A percentile compares a stretch with the other conserved stretches of the same genome.
Evolutionary conservation across 805 yeast species (phyloP).

Genomic region (Starmerella sp.): DNA sequence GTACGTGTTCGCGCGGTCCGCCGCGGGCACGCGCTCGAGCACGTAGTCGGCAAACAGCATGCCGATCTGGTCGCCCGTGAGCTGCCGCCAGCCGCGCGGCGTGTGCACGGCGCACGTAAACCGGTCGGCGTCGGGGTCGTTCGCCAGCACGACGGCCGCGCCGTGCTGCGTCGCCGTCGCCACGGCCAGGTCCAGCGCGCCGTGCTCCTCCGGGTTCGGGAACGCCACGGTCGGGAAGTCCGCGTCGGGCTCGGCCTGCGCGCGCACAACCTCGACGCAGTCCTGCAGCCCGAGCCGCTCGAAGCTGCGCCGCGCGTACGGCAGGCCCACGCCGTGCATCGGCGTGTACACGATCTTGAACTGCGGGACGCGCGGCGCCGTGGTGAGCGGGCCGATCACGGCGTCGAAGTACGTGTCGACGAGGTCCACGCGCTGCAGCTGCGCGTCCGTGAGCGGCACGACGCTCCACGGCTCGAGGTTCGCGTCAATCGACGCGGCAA

Average conservation of each 20-base stretch:
- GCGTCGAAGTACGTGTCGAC: conserved; percentile 1
- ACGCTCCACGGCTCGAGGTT: conserved; percentile 49
- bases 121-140: conserved; percentile 96
- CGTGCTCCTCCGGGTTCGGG: conserved; percentile 94
- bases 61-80: conserved; percentile 89
- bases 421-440: conserved; percentile 4
- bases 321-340: conserved; percentile 87
- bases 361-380: background rate
- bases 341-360: conserved; percentile 68
- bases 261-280: conserved; percentile 38
- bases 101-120: conserved; percentile 65
- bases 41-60: conserved; percentile 63
- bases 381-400: conserved; percentile 10
- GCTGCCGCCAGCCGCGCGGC: conserved; percentile 54
- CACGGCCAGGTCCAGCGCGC: conserved; percentile 71
- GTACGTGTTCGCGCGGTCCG: background rate
- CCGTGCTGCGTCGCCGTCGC: conserved; percentile 43
- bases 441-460: conserved; percentile 1
- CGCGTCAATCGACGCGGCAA: conserved; percentile 50
- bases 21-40: conserved; percentile 21
- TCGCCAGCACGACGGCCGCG: conserved; percentile 58
- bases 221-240: conserved; percentile 73
- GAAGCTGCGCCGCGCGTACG: conserved; percentile 40
- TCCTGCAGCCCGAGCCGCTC: conserved; percentile 30
- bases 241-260: conserved; percentile 73